Conservation (phyloP, 768 basidiomycete species). For the Russula foetens region DNA sequence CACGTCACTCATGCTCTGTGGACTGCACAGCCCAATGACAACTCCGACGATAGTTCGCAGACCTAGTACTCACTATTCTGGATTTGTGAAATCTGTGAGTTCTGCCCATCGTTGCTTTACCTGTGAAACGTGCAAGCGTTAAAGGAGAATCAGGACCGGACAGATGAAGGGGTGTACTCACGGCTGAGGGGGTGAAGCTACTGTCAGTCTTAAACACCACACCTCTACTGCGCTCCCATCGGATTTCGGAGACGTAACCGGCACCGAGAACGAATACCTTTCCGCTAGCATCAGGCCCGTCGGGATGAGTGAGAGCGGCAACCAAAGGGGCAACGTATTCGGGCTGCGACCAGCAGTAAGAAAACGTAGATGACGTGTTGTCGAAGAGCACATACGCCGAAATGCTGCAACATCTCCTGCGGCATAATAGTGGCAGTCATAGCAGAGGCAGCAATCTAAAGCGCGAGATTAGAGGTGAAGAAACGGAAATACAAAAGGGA, state of each 20-base stretch:
- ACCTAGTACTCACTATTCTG: conserved; percentile 50
- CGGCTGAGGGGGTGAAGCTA: conserved; percentile 91
- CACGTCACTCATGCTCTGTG: conserved; percentile 52
- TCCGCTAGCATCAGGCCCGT: conserved; percentile 71
- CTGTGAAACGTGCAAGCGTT: conserved; percentile 28
- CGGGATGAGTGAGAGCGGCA: conserved; percentile 76
- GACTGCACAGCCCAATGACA: conserved; percentile 37
- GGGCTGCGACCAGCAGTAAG: conserved; percentile 41
- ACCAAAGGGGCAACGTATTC: conserved; percentile 92
- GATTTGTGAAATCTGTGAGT: conserved; percentile 68
- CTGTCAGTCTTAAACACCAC: conserved; percentile 83
- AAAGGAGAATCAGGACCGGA: background rate
- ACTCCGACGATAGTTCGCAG: background rate
- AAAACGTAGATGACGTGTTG: background rate
- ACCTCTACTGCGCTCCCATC: conserved; percentile 90
- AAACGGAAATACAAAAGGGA: background rate
- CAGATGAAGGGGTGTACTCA: conserved; percentile 23
- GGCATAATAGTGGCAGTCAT: conserved; percentile 98
- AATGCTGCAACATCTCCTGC: conserved; percentile 83
- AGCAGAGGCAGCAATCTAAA: conserved; percentile 83
- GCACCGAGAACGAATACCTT: conserved; percentile 90
- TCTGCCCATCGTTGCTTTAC: conserved; percentile 80
- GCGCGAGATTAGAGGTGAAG: background rate
- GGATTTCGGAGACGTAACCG: conserved; percentile 83
- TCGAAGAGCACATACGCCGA: conserved; percentile 43